Conservation (phyloP, 331 rosid species). For the Quercus tomentella region DNA sequence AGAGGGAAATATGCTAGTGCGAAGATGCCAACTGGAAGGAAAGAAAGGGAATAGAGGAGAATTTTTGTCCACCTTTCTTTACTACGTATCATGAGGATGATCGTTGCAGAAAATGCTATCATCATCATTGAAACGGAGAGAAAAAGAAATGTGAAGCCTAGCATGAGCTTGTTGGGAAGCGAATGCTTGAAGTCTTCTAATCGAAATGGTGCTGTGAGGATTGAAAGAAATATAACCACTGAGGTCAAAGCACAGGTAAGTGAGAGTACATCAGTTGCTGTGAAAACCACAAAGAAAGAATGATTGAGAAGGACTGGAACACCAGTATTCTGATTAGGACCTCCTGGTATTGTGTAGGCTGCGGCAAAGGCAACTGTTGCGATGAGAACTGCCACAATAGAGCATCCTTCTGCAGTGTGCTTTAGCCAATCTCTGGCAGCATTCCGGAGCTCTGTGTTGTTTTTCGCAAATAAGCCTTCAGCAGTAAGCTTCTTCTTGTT, state of each 20-base stretch:
- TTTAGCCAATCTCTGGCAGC: constrained; percentile 17
- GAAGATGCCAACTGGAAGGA: neutral
- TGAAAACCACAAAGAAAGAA: no score
- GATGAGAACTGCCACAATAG: constrained; percentile 20
- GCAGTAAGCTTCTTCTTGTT: no score
- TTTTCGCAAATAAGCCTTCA: no score
- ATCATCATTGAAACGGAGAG: neutral
- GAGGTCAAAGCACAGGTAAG: no score
- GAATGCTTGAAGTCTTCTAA: constrained; percentile 9
- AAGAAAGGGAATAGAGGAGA: neutral
- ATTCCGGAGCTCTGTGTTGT: neutral
- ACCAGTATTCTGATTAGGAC: no score
- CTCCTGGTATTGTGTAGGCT: no score
- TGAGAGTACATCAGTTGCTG: no score
- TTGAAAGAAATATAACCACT: no score
- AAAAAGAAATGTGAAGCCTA: neutral
- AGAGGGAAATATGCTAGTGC: no score
- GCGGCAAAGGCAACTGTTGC: constrained; percentile 20
- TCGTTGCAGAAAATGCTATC: neutral
- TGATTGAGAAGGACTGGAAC: no score
- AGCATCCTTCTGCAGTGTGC: constrained; percentile 20
- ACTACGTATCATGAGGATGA: neutral
- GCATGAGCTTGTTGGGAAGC: neutral
- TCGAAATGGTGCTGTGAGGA: constrained; percentile 16
- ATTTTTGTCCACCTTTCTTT: neutral